Evolutionary conservation across 805 yeast species (phyloP).

Genomic region (Monosporozyma solicola): DNA sequence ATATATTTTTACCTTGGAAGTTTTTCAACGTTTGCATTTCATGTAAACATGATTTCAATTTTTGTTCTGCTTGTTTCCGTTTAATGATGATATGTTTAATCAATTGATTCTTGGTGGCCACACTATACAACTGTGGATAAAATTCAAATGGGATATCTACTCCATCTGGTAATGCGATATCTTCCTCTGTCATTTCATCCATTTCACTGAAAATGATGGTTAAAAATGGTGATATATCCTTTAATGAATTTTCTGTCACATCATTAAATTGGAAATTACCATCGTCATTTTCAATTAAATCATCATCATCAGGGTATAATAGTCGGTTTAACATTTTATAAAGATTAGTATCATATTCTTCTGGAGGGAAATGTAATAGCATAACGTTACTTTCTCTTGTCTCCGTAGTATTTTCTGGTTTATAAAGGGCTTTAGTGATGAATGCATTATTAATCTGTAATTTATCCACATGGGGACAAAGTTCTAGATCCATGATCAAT

Average conservation of each 20-base stretch:
- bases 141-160: conserved; percentile 27
- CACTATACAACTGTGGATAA: conserved; percentile 28
- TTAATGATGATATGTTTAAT: conserved; percentile 19
- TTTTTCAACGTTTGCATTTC: conserved; percentile 22
- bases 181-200: conserved; percentile 21
- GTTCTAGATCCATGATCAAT: conserved; percentile 15
- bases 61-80: conserved; percentile 15
- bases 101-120: conserved; percentile 19
- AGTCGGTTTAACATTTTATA: conserved; percentile 29
- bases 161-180: conserved; percentile 10
- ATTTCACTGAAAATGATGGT: conserved; percentile 27
- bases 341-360: conserved; percentile 26
- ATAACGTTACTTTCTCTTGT: conserved; percentile 20
- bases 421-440: conserved; percentile 23
- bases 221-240: conserved; percentile 20
- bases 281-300: conserved; percentile 1
- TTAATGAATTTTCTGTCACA: conserved; percentile 18
- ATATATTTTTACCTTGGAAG: conserved; percentile 26
- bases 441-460: conserved; percentile 13
- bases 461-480: conserved; percentile 13
- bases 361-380: conserved; percentile 27
- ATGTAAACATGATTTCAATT: conserved; percentile 12
- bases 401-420: conserved; percentile 9
- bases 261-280: conserved; percentile 1
- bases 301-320: conserved; percentile 21